A percentile compares a stretch with the other conserved stretches of the same genome.
These are phyloP conservation scores for Xylariaceae sp. DNA, from an alignment of 2,329 filamentous ascomycete species.

Conservation along the genomic window DNA sequence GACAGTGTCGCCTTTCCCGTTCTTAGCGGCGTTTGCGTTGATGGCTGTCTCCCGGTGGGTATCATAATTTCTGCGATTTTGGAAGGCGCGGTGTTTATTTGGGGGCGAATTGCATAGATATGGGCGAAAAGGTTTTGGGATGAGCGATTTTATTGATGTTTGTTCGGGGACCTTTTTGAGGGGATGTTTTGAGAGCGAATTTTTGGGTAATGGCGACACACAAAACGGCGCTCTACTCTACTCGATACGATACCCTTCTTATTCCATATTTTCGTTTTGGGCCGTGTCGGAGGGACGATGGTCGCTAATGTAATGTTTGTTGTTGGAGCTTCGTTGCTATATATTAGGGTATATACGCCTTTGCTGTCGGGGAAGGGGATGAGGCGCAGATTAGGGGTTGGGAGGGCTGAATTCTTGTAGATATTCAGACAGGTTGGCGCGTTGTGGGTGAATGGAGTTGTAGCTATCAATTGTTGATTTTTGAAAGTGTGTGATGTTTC, in stretches of 20 bases:
- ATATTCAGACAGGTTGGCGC: no score
- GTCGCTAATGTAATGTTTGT: neutral
- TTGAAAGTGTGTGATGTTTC: no score
- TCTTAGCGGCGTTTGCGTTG: constrained; percentile 26
- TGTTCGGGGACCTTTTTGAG: no score
- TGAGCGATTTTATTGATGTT: no score
- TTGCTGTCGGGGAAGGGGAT: neutral
- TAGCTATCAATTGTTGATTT: no score
- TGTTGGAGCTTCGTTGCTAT: neutral
- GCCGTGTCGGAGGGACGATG: neutral
- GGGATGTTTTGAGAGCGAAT: no score
- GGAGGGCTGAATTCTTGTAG: no score
- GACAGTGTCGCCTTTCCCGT: constrained; percentile 17
- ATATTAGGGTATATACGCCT: neutral
- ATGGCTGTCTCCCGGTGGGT: constrained; percentile 26
- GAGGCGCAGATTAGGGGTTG: no score
- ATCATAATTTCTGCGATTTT: constrained; percentile 7
- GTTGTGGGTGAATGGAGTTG: no score
- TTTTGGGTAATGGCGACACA: no score
- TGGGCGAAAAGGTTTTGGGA: neutral
- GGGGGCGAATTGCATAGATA: neutral
- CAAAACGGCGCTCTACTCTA: neutral
- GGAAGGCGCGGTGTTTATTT: neutral
- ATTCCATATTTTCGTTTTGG: neutral
- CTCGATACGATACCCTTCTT: neutral